Conservation (phyloP, 805 yeast species). For the Teunomyces cretensis region DNA sequence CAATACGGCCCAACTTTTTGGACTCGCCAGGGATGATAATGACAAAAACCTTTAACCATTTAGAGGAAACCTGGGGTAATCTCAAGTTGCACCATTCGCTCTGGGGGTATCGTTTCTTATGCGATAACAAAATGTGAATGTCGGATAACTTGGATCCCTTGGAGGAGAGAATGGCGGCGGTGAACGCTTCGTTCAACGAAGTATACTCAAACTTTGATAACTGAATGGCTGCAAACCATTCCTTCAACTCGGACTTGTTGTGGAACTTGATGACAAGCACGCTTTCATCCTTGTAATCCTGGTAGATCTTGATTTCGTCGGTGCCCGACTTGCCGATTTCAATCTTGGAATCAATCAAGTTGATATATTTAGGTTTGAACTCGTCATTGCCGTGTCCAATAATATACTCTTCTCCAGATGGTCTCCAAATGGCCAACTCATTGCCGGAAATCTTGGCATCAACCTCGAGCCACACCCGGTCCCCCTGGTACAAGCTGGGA, state of each 20-base stretch:
- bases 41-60: constrained; percentile 58
- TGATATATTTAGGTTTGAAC: constrained; percentile 51
- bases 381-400: constrained; percentile 34
- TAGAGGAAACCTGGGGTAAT: constrained; percentile 55
- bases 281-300: constrained; percentile 28
- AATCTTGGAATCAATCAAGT: constrained; percentile 45
- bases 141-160: constrained; percentile 59
- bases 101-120: constrained; percentile 45
- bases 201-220: constrained; percentile 58
- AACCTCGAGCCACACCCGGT: constrained; percentile 32
- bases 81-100: constrained; percentile 65
- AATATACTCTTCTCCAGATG: constrained; percentile 25
- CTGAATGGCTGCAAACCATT: constrained; percentile 50
- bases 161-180: constrained; percentile 60
- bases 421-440: constrained; percentile 51
- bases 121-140: constrained; percentile 54
- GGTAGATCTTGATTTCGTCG: constrained; percentile 24
- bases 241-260: constrained; percentile 19
- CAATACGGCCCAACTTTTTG: constrained; percentile 51
- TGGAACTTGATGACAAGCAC: constrained; percentile 24
- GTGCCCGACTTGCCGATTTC: constrained; percentile 11
- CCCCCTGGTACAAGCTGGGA: constrained; percentile 19
- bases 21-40: constrained; percentile 47
- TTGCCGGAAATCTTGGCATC: constrained; percentile 50
- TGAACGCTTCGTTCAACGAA: constrained; percentile 59